Conservation (phyloP, 2,329 filamentous ascomycete species). For the Penicillium concentricum region DNA sequence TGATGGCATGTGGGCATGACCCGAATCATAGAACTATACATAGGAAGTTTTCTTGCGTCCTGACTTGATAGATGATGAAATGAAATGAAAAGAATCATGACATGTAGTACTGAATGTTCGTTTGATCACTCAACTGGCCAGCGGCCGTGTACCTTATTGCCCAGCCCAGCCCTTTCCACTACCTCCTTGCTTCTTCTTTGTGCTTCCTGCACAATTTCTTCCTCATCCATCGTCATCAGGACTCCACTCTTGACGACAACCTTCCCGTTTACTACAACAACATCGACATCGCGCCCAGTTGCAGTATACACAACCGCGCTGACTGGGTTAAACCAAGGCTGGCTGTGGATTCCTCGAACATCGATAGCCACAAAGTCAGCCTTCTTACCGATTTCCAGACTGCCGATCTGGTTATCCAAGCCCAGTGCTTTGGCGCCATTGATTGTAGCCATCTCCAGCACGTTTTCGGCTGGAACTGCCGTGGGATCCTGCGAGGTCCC, state of each 20-base stretch:
- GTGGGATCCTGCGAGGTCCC: slow-evolving; percentile 45
- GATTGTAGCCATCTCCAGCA: slow-evolving; percentile 52
- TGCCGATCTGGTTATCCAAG: slow-evolving; percentile 37
- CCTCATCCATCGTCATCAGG: slow-evolving; percentile 43
- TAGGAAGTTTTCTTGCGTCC: background rate
- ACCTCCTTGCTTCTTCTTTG: slow-evolving; percentile 37
- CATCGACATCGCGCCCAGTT: slow-evolving; percentile 46
- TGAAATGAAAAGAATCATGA: background rate
- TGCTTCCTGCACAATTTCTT: slow-evolving; percentile 41
- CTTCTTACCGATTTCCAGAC: slow-evolving; percentile 33
- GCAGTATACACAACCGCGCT: slow-evolving; percentile 46
- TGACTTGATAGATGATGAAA: background rate
- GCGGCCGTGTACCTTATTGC: slow-evolving; percentile 34
- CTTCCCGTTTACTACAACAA: slow-evolving; percentile 47
- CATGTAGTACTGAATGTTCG: background rate
- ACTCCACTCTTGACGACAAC: slow-evolving; percentile 38
- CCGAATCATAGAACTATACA: slow-evolving; percentile 4
- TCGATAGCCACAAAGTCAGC: slow-evolving; percentile 28
- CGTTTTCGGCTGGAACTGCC: slow-evolving; percentile 43
- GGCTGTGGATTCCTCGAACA: slow-evolving; percentile 32
- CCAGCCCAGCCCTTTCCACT: slow-evolving; percentile 40
- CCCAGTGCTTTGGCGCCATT: slow-evolving; percentile 49
- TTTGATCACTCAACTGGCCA: slow-evolving; percentile 34
- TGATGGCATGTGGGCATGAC: background rate
- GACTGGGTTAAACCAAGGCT: slow-evolving; percentile 44